Evolutionary conservation across 139 green algal genomes (phyloP), one percentile per base, ranked within the genome.

Genomic region (Coccomyxa sp.): DNA sequence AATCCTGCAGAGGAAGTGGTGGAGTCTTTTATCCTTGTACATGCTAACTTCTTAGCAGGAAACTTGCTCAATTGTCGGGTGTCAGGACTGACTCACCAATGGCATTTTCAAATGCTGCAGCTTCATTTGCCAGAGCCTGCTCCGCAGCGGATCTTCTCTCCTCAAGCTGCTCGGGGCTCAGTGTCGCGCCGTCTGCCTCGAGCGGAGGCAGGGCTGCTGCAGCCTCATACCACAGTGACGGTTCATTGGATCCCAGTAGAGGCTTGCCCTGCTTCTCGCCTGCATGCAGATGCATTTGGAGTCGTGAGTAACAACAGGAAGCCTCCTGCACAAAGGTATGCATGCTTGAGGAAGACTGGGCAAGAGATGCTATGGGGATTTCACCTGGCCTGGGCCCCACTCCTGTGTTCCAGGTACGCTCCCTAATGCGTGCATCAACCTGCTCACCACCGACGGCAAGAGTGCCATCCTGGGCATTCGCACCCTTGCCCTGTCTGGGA

Each of bases 191-290:
- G 28, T 85, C 77, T 17, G 87, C 79, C 7, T 86, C 23, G 74
- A 76, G 67, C 16, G 32, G 23, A 14, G 81, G 67, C 15, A 27
- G 13, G 27, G 30, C n/a, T 71, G 28, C 45, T 67, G 80, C 27
- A 88, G 86, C 38, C n/a, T 74, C 82, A 58, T 91, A 90, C 94
- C 94, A 96, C 7, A 95, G 79, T n/a, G 82, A 67, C 10, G 92
- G 86, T 32, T 93, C 91, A 45, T 92, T 85, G 12, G 82, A 77
- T 18, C 84, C 86, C 27, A 96, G 86, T 13, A 96, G 86, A 10
- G 88, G 92, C 31, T 87, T 82, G 32, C 85, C 84, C 57, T 76
- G 81, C 58, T 88, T 82, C 74, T 89, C 86, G 32, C 82, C 85
- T 89, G 86, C 78, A 80, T 51, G 74, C 11, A 76, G 59, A 58